Evolutionary conservation across 805 yeast species (phyloP), one percentile per base, ranked within the genome.

Genomic region (Zygoascus bituminiphila): DNA sequence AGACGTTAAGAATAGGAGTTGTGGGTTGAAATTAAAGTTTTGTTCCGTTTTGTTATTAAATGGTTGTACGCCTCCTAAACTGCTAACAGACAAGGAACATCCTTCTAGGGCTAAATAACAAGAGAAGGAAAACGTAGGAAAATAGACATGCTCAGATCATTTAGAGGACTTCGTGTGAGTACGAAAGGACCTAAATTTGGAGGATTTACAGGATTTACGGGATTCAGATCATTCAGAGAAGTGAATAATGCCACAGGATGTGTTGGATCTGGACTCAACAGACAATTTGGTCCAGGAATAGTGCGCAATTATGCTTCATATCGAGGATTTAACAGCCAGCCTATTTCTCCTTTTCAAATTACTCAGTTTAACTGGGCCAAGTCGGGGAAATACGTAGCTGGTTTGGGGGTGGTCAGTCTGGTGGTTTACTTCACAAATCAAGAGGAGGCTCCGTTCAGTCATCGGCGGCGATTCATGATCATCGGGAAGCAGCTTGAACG

Each of bases 391-490:
- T 59, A 64, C 41, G 52, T 66, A 1, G 70, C 64, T 3, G 58
- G 64, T 1, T 60, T 64, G 2, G 57, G 65, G 5, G 74, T 67
- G 6, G 56, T 50, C 2, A 49, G 46, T 2, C 54, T 55, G 12
- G 47, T 54, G 9, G 40, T 69, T 44, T 76, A 72, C 62, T 68
- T 72, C 24, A 71, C 82, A 25, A 73, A 82, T 54, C 68, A 86
- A 25, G 84, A 88, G 54, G 76, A 77, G 54, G 96, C 95, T 0
- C 96, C 96, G 0, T 82, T 82, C 22, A 81, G 95, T 1, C 78
- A 80, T 26, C 70, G 98, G 44, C 67, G 59, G 25, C 70, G 97
- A 53, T 76, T 88, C 57, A 76, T 88, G 61, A 76, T 88, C 75
- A 70, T 84, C 1, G 83, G 88, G 4, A 73, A 74, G 44, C 76